phyloP scores from a whole-genome alignment of 139 green algal genomes.

The Zygnema circumcarinatum region DNA sequence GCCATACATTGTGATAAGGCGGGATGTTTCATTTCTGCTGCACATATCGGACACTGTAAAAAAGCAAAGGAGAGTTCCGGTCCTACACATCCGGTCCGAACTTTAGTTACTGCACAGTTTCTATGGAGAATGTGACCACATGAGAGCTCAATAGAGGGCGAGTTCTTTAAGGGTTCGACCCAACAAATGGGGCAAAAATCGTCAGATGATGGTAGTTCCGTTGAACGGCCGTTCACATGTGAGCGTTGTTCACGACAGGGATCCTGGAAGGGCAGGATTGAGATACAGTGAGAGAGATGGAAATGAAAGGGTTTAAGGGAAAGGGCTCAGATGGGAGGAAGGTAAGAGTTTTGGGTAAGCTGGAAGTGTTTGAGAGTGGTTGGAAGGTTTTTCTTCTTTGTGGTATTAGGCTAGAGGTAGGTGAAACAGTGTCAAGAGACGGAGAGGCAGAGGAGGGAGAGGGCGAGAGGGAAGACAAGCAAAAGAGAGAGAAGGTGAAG shows the following conservation, averaged over 20 bases:
- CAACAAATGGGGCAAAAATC: constrained; percentile 55
- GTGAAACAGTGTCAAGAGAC: no score
- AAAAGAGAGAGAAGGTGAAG: no score
- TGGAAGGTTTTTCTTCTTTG: no score
- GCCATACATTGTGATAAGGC: constrained; percentile 25
- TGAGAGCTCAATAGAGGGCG: constrained; percentile 15
- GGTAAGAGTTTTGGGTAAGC: no score
- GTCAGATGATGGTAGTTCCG: not conserved
- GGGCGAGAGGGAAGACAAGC: no score
- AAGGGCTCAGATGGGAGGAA: no score
- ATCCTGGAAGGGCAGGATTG: no score
- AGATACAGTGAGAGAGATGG: no score
- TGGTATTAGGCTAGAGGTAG: no score
- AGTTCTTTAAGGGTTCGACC: constrained; percentile 12
- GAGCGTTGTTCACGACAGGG: not conserved
- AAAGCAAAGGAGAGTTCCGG: constrained; percentile 58
- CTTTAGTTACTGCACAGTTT: constrained; percentile 28
- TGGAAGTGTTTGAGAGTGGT: no score
- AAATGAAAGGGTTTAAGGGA: no score
- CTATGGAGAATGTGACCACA: constrained; percentile 51
- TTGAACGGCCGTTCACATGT: not conserved
- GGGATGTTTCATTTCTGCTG: constrained; percentile 47
- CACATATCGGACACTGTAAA: constrained; percentile 64
- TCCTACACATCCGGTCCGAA: constrained; percentile 26
- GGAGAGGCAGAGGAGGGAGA: no score